phyloP scores from a whole-genome alignment of 495 filamentous ascomycete genomes.

The Penicillium macrosclerotiorum region DNA sequence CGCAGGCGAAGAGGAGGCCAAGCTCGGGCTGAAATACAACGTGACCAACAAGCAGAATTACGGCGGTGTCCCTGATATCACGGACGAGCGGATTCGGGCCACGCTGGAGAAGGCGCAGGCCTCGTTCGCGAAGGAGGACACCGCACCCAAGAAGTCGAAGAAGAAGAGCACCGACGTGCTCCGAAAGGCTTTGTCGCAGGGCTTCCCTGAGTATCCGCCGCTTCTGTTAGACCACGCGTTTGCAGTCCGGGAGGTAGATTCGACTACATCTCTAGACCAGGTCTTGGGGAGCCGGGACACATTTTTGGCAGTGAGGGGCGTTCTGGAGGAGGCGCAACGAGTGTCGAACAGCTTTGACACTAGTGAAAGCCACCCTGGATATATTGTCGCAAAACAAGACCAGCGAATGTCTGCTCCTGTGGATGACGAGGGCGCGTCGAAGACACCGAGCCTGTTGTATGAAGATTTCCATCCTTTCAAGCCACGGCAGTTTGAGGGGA shows the following conservation, averaged over 20 bases:
- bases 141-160: conserved; percentile 64
- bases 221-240: conserved; percentile 85
- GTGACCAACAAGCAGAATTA: conserved; percentile 81
- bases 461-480: conserved; percentile 95
- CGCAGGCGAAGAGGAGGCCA: conserved; percentile 71
- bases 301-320: conserved; percentile 59
- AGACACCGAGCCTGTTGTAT: conserved; percentile 62
- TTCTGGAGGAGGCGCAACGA: conserved; percentile 61
- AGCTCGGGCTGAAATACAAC: conserved; percentile 72
- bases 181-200: conserved; percentile 73
- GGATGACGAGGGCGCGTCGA: conserved; percentile 39
- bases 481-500: conserved; percentile 76
- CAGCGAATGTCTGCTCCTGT: conserved; percentile 27
- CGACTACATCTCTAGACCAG: conserved; percentile 59
- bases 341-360: conserved; percentile 44
- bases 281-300: conserved; percentile 65
- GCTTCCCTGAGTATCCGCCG: conserved; percentile 83
- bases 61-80: conserved; percentile 68
- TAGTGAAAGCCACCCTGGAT: conserved; percentile 54
- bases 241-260: conserved; percentile 63
- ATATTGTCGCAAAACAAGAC: conserved; percentile 79
- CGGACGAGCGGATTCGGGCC: conserved; percentile 63
- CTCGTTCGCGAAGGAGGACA: conserved; percentile 48
- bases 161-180: conserved; percentile 80
- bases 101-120: conserved; percentile 66